phyloP scores from a whole-genome alignment of 108 stramenopile species.

The Cyclotella baltica region DNA sequence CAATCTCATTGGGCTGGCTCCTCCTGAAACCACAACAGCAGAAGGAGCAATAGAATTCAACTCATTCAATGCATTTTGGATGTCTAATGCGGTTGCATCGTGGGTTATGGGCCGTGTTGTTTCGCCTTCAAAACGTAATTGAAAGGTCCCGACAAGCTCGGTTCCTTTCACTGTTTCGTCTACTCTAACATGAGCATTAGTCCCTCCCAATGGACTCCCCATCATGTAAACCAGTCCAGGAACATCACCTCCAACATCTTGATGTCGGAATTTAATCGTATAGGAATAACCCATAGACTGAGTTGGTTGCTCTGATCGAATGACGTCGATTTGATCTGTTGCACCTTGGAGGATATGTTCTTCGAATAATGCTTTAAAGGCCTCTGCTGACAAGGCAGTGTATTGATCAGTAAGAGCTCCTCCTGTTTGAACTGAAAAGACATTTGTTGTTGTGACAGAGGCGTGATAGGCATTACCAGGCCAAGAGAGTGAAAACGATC shows the following conservation, averaged over 20 bases:
- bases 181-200: constrained; percentile 36
- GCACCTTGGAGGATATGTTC: constrained; percentile 49
- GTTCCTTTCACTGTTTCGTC: constrained; percentile 54
- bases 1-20: constrained; percentile 45
- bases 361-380: constrained; percentile 60
- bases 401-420: constrained; percentile 43
- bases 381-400: constrained; percentile 61
- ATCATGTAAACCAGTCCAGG: constrained; percentile 35
- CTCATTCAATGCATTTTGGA: constrained; percentile 73
- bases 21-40: constrained; percentile 67
- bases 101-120: constrained; percentile 72
- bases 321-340: constrained; percentile 51
- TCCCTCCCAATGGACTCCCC: constrained; percentile 33
- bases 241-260: constrained; percentile 72
- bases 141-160: constrained; percentile 75
- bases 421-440: constrained; percentile 56
- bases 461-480: constrained; percentile 44
- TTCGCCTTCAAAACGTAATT: constrained; percentile 78
- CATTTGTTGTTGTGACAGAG: constrained; percentile 34
- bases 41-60: constrained; percentile 76
- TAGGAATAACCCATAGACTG: constrained; percentile 70
- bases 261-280: constrained; percentile 63
- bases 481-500: constrained; percentile 66
- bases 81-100: constrained; percentile 66
- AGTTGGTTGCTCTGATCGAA: constrained; percentile 56